phyloP scores from a whole-genome alignment of 2,329 filamentous ascomycete genomes.

The Periconia macrospinosa region DNA sequence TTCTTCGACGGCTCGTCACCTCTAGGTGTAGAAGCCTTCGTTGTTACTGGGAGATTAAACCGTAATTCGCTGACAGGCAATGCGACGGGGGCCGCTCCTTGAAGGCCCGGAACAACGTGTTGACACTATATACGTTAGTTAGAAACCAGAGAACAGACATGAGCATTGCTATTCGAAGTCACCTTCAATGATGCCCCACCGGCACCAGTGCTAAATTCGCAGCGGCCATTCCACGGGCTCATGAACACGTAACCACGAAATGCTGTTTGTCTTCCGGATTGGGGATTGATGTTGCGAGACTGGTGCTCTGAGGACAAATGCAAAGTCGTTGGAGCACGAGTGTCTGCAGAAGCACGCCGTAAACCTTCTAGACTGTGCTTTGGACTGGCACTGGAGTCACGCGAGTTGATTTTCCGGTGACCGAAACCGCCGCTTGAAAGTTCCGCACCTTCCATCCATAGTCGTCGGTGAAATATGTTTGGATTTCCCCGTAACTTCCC shows the following conservation, averaged over 20 bases:
- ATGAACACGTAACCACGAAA: constrained; percentile 72
- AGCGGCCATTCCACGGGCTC: constrained; percentile 85
- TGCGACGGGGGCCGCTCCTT: constrained; percentile 37
- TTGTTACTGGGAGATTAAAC: constrained; percentile 76
- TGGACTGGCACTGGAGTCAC: constrained; percentile 28
- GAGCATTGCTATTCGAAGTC: neutral
- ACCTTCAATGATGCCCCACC: constrained; percentile 71
- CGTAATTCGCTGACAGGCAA: constrained; percentile 77
- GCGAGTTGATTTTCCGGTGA: constrained; percentile 40
- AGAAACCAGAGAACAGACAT: neutral
- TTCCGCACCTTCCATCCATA: constrained; percentile 53
- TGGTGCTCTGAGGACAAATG: constrained; percentile 29
- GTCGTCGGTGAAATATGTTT: constrained; percentile 46
- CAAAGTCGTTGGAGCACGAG: constrained; percentile 15
- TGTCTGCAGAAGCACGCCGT: constrained; percentile 15
- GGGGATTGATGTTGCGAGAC: constrained; percentile 27
- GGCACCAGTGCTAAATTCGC: constrained; percentile 79
- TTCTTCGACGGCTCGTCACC: constrained; percentile 36
- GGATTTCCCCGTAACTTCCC: neutral
- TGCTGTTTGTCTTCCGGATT: constrained; percentile 53
- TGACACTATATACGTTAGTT: constrained; percentile 55
- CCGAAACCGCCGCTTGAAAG: constrained; percentile 43
- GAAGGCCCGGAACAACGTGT: constrained; percentile 63
- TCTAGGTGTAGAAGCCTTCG: constrained; percentile 32
- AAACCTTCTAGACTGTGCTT: constrained; percentile 21